Evolutionary conservation across 202 grass and related monocot species (phyloP), one percentile per base, ranked within the genome.

Genomic region (Eragrostis tef): DNA sequence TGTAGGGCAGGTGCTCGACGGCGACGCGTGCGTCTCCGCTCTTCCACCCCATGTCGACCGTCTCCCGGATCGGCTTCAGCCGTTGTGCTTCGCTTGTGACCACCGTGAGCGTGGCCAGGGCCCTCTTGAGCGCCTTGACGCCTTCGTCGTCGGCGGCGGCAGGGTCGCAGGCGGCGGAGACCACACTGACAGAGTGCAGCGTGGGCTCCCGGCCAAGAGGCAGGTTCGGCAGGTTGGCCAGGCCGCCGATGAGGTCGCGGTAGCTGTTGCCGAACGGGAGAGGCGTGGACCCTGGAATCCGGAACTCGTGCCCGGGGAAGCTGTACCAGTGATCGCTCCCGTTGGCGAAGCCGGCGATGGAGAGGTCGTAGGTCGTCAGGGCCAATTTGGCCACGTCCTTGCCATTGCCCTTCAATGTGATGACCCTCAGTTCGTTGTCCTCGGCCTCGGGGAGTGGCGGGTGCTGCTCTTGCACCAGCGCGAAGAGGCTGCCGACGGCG

Each of bases 181-280:
- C 16, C 3, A 2, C 70, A 16, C 3, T 0, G 25, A 7, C 1
- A 8, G 70, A 25, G 22, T 20, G 26, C 70, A 0, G 0, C 48
- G 9, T 7, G 70, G 48, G 22, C 8, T 17, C 14, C 26, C 1
- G 26, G 2, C 47, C 70, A 4, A 73, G 48, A 0, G 70, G 70
- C 26, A 73, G 16, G 9, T 9, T 6, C 0, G 48, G 70, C 48
- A 73, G 48, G 48, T 73, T 73, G 7, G 70, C 49, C 2, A 73
- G 49, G 5, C 70, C 69, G 25, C 70, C 49, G 49, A 54, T 54
- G 70, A 73, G 70, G 49, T 73, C 49, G 27, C 14, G 70, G 27
- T 73, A 73, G 49, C 27, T 73, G 70, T n/a, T 53, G 48, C 49
- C 70, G 17, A 73, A 54, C 0, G 16, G 27, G 10, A 73, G 70